Evolutionary conservation across 805 yeast genomes (phyloP).

Genomic region (Starmerella roubikii): DNA sequence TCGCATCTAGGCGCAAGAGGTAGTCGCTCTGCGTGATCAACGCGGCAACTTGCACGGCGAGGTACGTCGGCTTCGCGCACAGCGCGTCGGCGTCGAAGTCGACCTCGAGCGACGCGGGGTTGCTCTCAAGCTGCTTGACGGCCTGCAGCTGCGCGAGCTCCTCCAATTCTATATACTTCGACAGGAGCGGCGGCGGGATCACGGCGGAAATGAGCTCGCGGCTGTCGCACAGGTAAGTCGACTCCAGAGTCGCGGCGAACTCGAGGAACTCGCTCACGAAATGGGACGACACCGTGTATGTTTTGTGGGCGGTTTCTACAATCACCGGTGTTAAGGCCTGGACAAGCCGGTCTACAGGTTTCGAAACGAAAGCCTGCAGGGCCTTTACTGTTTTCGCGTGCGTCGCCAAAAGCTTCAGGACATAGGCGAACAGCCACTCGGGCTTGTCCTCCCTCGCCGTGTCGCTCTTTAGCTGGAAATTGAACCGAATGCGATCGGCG

Average conservation of each 20-base stretch:
- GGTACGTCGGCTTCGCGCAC: slow-evolving; percentile 45
- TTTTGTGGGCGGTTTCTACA: slow-evolving; percentile 5
- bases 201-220: background rate
- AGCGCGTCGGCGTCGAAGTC: slow-evolving; percentile 37
- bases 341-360: slow-evolving; percentile 32
- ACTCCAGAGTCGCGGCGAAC: slow-evolving; percentile 4
- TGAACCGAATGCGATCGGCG: slow-evolving; percentile 40
- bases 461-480: slow-evolving; percentile 39
- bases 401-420: slow-evolving; percentile 26
- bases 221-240: background rate
- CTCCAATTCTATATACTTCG: slow-evolving; percentile 3
- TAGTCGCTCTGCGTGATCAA: slow-evolving; percentile 27
- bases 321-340: slow-evolving; percentile 33
- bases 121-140: background rate
- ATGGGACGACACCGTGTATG: slow-evolving; percentile 6
- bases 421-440: slow-evolving; percentile 51
- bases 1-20: slow-evolving; percentile 36
- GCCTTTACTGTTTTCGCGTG: slow-evolving; percentile 11
- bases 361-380: slow-evolving; percentile 20
- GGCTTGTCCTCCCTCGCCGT: slow-evolving; percentile 57
- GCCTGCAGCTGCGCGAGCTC: background rate
- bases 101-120: slow-evolving; percentile 24
- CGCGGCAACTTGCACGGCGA: slow-evolving; percentile 45
- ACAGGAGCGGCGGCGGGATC: background rate
- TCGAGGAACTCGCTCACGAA: slow-evolving; percentile 9